Evolutionary conservation across 2,329 filamentous ascomycete genomes (phyloP).

Genomic region (Calonectria multiphialidica): DNA sequence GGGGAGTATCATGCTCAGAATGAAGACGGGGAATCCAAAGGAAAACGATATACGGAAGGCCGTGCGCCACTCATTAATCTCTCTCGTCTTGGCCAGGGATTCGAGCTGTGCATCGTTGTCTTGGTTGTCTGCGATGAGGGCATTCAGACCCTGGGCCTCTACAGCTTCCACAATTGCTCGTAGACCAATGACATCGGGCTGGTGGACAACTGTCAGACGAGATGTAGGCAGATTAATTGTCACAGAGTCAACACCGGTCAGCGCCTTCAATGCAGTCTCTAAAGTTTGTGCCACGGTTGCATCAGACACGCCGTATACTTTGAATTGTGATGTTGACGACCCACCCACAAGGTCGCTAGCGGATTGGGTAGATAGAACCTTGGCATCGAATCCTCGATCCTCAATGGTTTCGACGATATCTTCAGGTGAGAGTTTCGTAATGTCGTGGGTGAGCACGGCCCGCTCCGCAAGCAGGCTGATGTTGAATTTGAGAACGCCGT

Average conservation of each 20-base stretch:
- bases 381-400: conserved; percentile 89
- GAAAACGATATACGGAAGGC: conserved; percentile 82
- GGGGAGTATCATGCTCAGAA: conserved; percentile 93
- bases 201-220: conserved; percentile 79
- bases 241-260: conserved; percentile 81
- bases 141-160: conserved; percentile 88
- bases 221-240: conserved; percentile 80
- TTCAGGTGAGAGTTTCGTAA: conserved; percentile 75
- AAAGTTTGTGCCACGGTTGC: conserved; percentile 78
- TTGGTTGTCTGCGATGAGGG: conserved; percentile 88
- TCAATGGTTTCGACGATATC: conserved; percentile 88
- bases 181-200: conserved; percentile 79
- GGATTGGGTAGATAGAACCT: conserved; percentile 80
- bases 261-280: conserved; percentile 73
- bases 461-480: conserved; percentile 94
- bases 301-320: conserved; percentile 83
- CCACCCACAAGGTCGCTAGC: conserved; percentile 67
- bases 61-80: conserved; percentile 91
- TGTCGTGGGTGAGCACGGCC: conserved; percentile 88
- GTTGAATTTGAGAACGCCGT: conserved; percentile 89
- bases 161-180: conserved; percentile 85
- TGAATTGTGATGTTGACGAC: conserved; percentile 79
- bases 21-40: conserved; percentile 91
- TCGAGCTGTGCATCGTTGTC: conserved; percentile 98
- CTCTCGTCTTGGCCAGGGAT: conserved; percentile 94